Evolutionary conservation across 306 rosid species (phyloP).

Genomic region (Ziziphus jujuba): DNA sequence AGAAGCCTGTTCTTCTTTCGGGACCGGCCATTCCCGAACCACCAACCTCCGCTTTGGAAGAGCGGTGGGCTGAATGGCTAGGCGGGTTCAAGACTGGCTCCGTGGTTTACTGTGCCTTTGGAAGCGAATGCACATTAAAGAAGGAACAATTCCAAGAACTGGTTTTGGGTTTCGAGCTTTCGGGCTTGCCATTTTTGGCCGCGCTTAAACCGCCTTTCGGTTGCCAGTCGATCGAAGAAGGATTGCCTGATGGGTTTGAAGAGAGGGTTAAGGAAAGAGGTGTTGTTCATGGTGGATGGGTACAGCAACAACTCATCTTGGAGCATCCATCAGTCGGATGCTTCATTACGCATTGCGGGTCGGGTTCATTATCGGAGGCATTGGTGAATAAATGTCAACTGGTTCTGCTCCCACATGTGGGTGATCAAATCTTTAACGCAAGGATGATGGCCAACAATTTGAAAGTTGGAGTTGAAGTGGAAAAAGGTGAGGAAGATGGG

Average conservation of each 20-base stretch:
- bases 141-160: constrained; percentile 54
- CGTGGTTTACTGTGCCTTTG: constrained; percentile 62
- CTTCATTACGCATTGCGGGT: constrained; percentile 78
- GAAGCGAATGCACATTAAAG: constrained; percentile 48
- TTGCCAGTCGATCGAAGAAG: constrained; percentile 37
- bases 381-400: constrained; percentile 51
- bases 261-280: constrained; percentile 55
- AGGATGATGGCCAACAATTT: constrained; percentile 48
- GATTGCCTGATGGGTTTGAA: constrained; percentile 56
- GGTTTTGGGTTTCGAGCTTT: constrained; percentile 64
- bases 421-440: constrained; percentile 60
- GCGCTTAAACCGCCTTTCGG: constrained; percentile 54
- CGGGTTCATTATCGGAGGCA: constrained; percentile 66
- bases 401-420: constrained; percentile 51
- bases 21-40: constrained; percentile 46
- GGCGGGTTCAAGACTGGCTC: constrained; percentile 38
- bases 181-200: constrained; percentile 53
- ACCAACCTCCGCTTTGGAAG: constrained; percentile 37
- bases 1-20: constrained; percentile 52
- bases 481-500: constrained; percentile 61
- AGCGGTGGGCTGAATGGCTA: constrained; percentile 56
- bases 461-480: constrained; percentile 61
- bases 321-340: constrained; percentile 74
- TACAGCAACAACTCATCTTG: constrained; percentile 59
- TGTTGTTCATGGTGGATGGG: constrained; percentile 62